A percentile compares a stretch with the other conserved stretches of the same genome.
phyloP scores from a whole-genome alignment of 768 basidiomycete species.

The Lyophyllum semitale region DNA sequence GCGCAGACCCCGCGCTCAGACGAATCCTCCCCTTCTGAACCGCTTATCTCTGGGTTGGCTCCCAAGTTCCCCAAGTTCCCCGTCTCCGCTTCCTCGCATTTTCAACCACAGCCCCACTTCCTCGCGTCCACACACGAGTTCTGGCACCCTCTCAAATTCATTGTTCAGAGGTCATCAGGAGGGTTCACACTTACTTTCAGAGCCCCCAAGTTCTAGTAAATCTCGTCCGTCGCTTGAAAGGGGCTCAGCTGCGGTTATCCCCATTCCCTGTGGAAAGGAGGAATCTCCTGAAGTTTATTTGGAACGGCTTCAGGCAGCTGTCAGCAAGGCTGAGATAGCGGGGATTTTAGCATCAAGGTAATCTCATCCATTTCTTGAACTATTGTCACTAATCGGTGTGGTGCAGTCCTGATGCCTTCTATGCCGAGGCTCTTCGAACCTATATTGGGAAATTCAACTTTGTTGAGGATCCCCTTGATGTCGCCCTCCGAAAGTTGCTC shows the following conservation, averaged over 20 bases:
- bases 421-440: slow-evolving; percentile 63
- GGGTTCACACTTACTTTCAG: slow-evolving; percentile 15
- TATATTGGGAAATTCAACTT: slow-evolving; percentile 85
- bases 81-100: slow-evolving; percentile 26
- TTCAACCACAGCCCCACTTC: slow-evolving; percentile 17
- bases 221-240: slow-evolving; percentile 47
- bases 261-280: slow-evolving; percentile 52
- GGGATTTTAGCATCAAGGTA: slow-evolving; percentile 83
- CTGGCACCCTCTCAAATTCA: background rate
- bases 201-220: slow-evolving; percentile 25
- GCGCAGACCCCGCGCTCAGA: slow-evolving; percentile 44
- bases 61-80: slow-evolving; percentile 43
- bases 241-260: slow-evolving; percentile 39
- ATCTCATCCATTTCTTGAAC: slow-evolving; percentile 1
- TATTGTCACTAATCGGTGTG: slow-evolving; percentile 3
- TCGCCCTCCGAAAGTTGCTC: slow-evolving; percentile 85
- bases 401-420: slow-evolving; percentile 68
- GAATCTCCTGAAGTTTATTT: slow-evolving; percentile 78
- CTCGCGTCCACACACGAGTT: slow-evolving; percentile 15
- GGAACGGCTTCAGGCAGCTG: slow-evolving; percentile 57
- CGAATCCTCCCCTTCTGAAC: slow-evolving; percentile 71
- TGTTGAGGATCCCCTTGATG: slow-evolving; percentile 78
- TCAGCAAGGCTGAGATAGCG: slow-evolving; percentile 80
- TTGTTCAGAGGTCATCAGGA: slow-evolving; percentile 3
- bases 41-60: slow-evolving; percentile 71